Percentiles rank a stretch among this genome's conserved stretches.
These are phyloP conservation scores for Gossypium gossypioides DNA, from an alignment of 441 rosid species.

Conservation along the genomic window DNA sequence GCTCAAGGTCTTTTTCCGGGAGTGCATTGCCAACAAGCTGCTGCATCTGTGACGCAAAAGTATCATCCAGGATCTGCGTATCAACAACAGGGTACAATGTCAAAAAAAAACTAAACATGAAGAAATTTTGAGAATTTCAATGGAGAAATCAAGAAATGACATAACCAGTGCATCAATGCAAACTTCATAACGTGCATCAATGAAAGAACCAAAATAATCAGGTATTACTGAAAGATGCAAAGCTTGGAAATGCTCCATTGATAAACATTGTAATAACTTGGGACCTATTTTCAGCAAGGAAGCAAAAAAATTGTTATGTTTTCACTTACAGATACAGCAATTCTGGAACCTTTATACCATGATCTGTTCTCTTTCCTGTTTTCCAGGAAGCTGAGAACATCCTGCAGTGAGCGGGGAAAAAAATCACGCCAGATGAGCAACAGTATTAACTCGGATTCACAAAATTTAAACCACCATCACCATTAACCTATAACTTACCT, in stretches of 20 bases:
- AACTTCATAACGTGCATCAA: neutral
- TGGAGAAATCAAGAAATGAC: neutral
- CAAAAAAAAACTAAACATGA: neutral
- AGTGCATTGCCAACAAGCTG: conserved; percentile 51
- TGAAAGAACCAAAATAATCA: neutral
- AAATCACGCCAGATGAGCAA: neutral
- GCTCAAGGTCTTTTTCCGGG: conserved; percentile 56
- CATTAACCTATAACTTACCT: conserved; percentile 31
- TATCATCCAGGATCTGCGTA: conserved; percentile 55
- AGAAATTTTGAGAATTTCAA: neutral
- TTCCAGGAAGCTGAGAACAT: conserved; percentile 76
- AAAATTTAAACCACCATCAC: neutral
- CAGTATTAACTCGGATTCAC: neutral
- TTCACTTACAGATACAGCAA: conserved; percentile 64
- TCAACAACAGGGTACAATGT: neutral
- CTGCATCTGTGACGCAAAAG: conserved; percentile 65
- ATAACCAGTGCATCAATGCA: neutral
- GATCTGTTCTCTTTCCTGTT: conserved; percentile 92
- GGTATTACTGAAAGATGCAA: neutral
- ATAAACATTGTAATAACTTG: neutral
- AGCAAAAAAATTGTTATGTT: neutral
- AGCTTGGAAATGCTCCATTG: neutral
- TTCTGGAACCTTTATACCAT: conserved; percentile 92
- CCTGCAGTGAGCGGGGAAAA: conserved; percentile 34
- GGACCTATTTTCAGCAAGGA: neutral